Percentiles rank a stretch among this genome's conserved stretches.
Evolutionary conservation across 495 filamentous ascomycete species (phyloP).

Genomic region (Aspergillus cavernicola): DNA sequence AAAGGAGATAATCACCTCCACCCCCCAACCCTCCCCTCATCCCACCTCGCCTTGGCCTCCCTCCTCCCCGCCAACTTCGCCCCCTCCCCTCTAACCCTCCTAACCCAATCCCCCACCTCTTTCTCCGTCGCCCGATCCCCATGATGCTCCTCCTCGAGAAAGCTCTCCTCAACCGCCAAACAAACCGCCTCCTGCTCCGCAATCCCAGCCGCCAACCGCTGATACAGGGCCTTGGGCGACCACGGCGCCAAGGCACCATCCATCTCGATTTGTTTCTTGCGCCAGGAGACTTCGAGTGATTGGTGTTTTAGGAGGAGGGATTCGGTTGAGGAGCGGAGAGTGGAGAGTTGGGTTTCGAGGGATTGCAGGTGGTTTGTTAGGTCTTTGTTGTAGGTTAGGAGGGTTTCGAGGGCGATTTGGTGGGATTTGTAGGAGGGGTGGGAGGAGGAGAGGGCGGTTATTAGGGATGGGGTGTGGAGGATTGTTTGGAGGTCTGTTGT

Average conservation of each 20-base stretch:
- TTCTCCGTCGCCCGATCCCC: slow-evolving; percentile 59
- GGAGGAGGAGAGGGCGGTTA: slow-evolving; percentile 60
- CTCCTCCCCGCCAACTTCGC: slow-evolving; percentile 68
- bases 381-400: slow-evolving; percentile 57
- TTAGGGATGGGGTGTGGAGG: slow-evolving; percentile 54
- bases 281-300: slow-evolving; percentile 87
- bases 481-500: slow-evolving; percentile 62
- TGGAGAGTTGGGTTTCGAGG: slow-evolving; percentile 55
- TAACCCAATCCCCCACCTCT: slow-evolving; percentile 80
- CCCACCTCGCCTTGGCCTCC: slow-evolving; percentile 87
- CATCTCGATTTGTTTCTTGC: slow-evolving; percentile 81
- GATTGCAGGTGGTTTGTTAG: slow-evolving; percentile 67
- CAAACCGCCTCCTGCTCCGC: slow-evolving; percentile 82
- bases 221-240: slow-evolving; percentile 78
- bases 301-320: slow-evolving; percentile 77
- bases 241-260: slow-evolving; percentile 81
- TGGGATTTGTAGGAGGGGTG: slow-evolving; percentile 54
- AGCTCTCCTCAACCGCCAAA: slow-evolving; percentile 82
- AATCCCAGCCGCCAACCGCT: slow-evolving; percentile 67
- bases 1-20: slow-evolving; percentile 76
- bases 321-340: slow-evolving; percentile 65
- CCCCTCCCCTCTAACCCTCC: slow-evolving; percentile 70
- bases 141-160: slow-evolving; percentile 58
- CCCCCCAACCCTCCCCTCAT: slow-evolving; percentile 88
- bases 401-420: slow-evolving; percentile 52